phyloP scores from a whole-genome alignment of 192 early-diverging fungal genomes.

The Podila verticillata region DNA sequence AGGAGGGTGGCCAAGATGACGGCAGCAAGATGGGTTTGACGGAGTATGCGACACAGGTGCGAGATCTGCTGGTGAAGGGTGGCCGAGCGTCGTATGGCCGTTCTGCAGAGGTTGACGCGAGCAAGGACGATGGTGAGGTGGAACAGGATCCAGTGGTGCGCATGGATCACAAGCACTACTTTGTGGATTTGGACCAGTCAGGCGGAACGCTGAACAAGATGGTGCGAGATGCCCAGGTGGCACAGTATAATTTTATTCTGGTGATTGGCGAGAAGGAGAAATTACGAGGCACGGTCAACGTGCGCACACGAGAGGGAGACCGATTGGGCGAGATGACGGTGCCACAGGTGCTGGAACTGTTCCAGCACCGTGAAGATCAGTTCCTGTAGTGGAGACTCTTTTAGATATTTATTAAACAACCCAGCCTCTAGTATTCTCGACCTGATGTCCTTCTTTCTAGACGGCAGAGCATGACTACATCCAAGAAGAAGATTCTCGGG shows the following conservation, averaged over 20 bases:
- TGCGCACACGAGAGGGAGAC: slow-evolving; percentile 73
- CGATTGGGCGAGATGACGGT: slow-evolving; percentile 71
- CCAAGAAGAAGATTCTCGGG: too few species aligned
- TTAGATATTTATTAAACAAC: background rate
- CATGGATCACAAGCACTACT: slow-evolving; percentile 69
- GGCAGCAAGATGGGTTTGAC: slow-evolving; percentile 51
- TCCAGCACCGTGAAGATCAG: slow-evolving; percentile 58
- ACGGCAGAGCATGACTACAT: too few species aligned
- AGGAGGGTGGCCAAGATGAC: slow-evolving; percentile 4
- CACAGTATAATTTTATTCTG: slow-evolving; percentile 88
- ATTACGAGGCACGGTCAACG: slow-evolving; percentile 71
- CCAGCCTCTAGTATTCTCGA: too few species aligned
- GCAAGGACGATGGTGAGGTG: slow-evolving; percentile 17
- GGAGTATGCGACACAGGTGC: slow-evolving; percentile 74
- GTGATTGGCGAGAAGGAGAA: slow-evolving; percentile 88
- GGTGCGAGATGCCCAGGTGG: slow-evolving; percentile 81
- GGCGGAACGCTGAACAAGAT: slow-evolving; percentile 76
- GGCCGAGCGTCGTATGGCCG: slow-evolving; percentile 2
- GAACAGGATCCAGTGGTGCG: slow-evolving; percentile 45
- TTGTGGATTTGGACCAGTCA: slow-evolving; percentile 83
- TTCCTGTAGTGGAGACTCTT: slow-evolving; percentile 14
- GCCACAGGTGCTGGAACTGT: slow-evolving; percentile 64
- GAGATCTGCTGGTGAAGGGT: slow-evolving; percentile 39
- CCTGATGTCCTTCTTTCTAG: too few species aligned
- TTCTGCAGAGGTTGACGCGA: background rate